Evolutionary conservation across 805 yeast species (phyloP).

Genomic region (Candida piceae): DNA sequence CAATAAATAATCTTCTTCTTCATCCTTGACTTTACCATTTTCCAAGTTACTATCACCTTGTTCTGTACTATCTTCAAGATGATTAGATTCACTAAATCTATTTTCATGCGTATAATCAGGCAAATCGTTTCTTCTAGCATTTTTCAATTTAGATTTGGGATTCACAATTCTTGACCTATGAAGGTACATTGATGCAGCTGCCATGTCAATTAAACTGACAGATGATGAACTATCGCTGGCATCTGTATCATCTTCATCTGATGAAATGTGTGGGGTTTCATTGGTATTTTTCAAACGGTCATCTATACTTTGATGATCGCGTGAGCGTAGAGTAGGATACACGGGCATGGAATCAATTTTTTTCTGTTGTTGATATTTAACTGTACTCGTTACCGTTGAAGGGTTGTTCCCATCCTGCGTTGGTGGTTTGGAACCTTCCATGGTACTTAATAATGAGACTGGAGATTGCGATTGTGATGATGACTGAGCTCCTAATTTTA

Average conservation of each 20-base stretch:
- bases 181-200: conserved; percentile 22
- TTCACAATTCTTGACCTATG: conserved; percentile 16
- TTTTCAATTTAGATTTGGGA: not conserved
- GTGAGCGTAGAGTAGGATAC: not conserved
- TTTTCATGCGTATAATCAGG: too few species aligned
- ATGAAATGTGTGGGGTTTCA: too few species aligned
- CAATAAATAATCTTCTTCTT: conserved; percentile 14
- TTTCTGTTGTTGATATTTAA: too few species aligned
- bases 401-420: not conserved
- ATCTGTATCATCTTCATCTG: not conserved
- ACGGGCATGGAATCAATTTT: too few species aligned
- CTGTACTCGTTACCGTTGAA: not conserved
- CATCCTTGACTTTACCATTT: too few species aligned
- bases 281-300: not conserved
- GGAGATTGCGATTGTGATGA: not conserved
- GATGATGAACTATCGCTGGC: conserved; percentile 5
- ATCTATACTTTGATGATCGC: not conserved
- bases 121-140: not conserved
- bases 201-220: conserved; percentile 19
- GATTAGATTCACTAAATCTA: too few species aligned
- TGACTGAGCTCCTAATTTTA: conserved; percentile 11
- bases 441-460: not conserved
- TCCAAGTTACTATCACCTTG: too few species aligned
- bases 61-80: too few species aligned
- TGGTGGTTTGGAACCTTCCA: not conserved